Conservation (phyloP, 495 filamentous ascomycete genomes). For the Neurospora terricola region DNA sequence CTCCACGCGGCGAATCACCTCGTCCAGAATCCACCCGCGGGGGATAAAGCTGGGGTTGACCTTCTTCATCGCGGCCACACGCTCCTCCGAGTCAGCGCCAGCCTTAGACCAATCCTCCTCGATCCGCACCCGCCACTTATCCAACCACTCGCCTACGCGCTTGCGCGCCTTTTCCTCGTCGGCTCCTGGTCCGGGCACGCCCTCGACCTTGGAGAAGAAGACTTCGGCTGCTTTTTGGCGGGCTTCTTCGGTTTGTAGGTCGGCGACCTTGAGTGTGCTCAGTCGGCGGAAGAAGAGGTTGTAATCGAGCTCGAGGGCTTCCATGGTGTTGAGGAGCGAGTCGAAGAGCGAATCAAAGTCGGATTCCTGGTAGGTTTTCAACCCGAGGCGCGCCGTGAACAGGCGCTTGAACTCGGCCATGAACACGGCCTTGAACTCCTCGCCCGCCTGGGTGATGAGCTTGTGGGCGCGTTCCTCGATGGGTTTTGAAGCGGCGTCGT, state of each 20-base stretch:
- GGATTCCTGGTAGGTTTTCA: slow-evolving; percentile 49
- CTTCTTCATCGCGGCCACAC: slow-evolving; percentile 63
- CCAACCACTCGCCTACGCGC: slow-evolving; percentile 65
- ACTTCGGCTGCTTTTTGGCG: slow-evolving; percentile 44
- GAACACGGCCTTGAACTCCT: slow-evolving; percentile 83
- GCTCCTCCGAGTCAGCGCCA: slow-evolving; percentile 41
- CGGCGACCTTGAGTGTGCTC: slow-evolving; percentile 42
- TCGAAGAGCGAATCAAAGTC: slow-evolving; percentile 75
- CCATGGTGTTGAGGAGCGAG: slow-evolving; percentile 71
- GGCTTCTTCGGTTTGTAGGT: slow-evolving; percentile 50
- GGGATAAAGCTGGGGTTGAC: slow-evolving; percentile 91
- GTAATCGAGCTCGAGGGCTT: slow-evolving; percentile 75
- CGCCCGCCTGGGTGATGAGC: slow-evolving; percentile 64
- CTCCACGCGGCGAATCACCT: slow-evolving; percentile 81
- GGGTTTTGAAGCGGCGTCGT: slow-evolving; percentile 38
- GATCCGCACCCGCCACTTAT: slow-evolving; percentile 56
- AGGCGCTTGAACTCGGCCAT: slow-evolving; percentile 74
- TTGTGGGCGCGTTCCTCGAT: slow-evolving; percentile 71
- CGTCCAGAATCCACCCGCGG: slow-evolving; percentile 84
- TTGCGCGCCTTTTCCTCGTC: slow-evolving; percentile 52
- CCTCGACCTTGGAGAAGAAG: slow-evolving; percentile 63
- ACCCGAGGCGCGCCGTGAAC: slow-evolving; percentile 68
- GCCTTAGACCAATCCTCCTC: slow-evolving; percentile 55
- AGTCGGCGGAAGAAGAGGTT: slow-evolving; percentile 83
- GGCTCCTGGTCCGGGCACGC: slow-evolving; percentile 41